Evolutionary conservation across 1,139 yeast species (phyloP), one percentile per base, ranked within the genome.

Genomic region (Geotrichum cucujoidarum): DNA sequence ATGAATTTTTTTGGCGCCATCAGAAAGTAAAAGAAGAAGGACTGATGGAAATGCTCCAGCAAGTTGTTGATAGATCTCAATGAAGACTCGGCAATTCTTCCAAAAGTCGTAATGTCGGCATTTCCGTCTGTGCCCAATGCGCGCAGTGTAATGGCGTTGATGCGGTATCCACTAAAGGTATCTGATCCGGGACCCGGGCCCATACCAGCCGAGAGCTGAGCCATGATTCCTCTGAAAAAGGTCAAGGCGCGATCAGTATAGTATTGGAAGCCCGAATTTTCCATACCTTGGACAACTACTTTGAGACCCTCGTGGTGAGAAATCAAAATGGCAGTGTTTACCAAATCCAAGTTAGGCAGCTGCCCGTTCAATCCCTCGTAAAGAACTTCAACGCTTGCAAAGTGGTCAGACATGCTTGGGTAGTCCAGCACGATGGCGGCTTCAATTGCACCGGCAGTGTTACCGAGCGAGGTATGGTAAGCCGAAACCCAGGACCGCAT

Each of bases 331-430:
- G 89, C 95, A 14, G 92, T 78, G 61, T 94, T 92, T 42, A 92
- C 70, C 52, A 92, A 70, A 67, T 94, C 99, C 60, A 94, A 73
- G 63, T 94, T 94, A 13, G 99, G 98, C 55, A 90, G 73, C 66
- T 89, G 97, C 10, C 99, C 99, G 62, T 94, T 92, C 51, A 90
- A 73, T 0, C 98, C 98, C 55, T 85, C 90, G 63, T 88, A 92
- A 49, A 71, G 73, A 51, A 94, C 66, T 61, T 90, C 96, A 43
- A 86, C 70, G 59, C 78, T 78, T 51, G 84, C 87, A 60, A 89
- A 79, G 58, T 78, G 74, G 63, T 90, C 97, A 4, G 68, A 63
- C 27, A 50, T 55, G 21, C 62, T 60, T 1, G 94, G 81, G 60
- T 78, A 88, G 63, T 94, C 98, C 55, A 94, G 61, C 20, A 90